Base-by-base conservation (phyloP, 2,329 filamentous ascomycete species). In the Clonostachys byssicola region DNA sequence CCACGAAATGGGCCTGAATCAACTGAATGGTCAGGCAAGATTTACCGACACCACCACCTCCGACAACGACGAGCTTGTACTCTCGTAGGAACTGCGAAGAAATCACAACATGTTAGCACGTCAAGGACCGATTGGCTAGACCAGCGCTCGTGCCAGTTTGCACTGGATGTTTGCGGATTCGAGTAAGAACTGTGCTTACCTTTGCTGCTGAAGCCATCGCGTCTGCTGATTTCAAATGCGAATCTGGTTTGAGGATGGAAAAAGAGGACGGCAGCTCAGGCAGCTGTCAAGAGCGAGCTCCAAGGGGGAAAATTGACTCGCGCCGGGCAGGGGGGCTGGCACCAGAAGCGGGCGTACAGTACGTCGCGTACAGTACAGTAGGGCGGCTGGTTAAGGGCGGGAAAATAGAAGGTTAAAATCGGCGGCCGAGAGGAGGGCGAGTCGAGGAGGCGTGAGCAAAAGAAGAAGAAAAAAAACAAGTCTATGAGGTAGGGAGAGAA, bases 11-110 rank as follows among this genome's bases (percentile, higher is more conserved):
- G 70, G 88, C 92, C 74, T 92, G 86, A 62, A 89, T 90, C 71
- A 92, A 83, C 77, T 97, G 94, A 65, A 99, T 97, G 50, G 94
- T 97, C 78, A 99, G 82, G 75, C 94, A 97, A 52, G 92, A 97
- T 80, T 99, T 99, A 75, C 94, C 94, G 56, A 99, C 94, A 70
- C 94, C 94, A 80, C 94, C 94, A 62, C 95, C 94, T 60, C 94
- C 94, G 56, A 99, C 92, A 52, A 97, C 94, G 52, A 99, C 94
- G 73, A 96, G 74, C 75, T 95, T 95, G 73, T 96, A 95, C 75
- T 94, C 89, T 81, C 89, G 80, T 67, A 92, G 75, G 66, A 92
- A 92, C 87, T 92, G 62, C 44, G 13, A 30, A 13, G 12, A 12
- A 39, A 18, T 30, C 23, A 30, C 8, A 30, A 8, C 23, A 30